These are phyloP conservation scores for Vaucheria bursata DNA, from an alignment of 352 stramenopile species.

Conservation along the genomic window DNA sequence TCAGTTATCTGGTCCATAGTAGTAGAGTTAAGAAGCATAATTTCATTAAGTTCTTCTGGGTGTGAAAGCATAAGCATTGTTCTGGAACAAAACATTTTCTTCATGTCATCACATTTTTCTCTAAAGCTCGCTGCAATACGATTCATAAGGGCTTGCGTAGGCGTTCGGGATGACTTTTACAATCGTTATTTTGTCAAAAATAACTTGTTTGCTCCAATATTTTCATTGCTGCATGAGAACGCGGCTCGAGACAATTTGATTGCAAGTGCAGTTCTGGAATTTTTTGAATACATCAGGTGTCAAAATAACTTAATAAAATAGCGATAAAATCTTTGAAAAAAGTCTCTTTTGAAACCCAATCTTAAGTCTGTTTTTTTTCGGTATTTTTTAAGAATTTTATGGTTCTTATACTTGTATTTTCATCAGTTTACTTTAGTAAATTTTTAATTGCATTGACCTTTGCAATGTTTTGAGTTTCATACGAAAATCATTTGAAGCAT, in stretches of 20 bases:
- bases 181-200: slow-evolving; percentile 70
- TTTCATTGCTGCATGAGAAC: slow-evolving; percentile 61
- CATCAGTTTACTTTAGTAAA: too few relatives aligned
- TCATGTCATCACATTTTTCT: too few relatives aligned
- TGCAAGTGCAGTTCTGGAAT: slow-evolving; percentile 52
- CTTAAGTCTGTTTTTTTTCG: neutral
- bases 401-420: too few relatives aligned
- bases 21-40: too few relatives aligned
- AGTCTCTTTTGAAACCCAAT: neutral
- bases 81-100: too few relatives aligned
- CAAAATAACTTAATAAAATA: neutral
- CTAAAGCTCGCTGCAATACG: slow-evolving; percentile 46
- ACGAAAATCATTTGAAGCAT: too few relatives aligned
- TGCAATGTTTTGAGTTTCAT: too few relatives aligned
- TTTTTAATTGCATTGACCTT: too few relatives aligned
- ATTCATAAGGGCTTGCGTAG: slow-evolving; percentile 65
- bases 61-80: too few relatives aligned
- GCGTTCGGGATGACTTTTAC: slow-evolving; percentile 74
- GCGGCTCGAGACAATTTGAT: slow-evolving; percentile 64
- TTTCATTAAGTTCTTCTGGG: too few relatives aligned
- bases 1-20: too few relatives aligned
- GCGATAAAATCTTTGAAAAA: neutral
- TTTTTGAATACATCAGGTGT: slow-evolving; percentile 48
- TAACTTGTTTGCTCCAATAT: slow-evolving; percentile 64
- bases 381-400: neutral